Base-by-base conservation (phyloP, 1,284 basidiomycete species). In the Cystobasidium slooffiae region DNA sequence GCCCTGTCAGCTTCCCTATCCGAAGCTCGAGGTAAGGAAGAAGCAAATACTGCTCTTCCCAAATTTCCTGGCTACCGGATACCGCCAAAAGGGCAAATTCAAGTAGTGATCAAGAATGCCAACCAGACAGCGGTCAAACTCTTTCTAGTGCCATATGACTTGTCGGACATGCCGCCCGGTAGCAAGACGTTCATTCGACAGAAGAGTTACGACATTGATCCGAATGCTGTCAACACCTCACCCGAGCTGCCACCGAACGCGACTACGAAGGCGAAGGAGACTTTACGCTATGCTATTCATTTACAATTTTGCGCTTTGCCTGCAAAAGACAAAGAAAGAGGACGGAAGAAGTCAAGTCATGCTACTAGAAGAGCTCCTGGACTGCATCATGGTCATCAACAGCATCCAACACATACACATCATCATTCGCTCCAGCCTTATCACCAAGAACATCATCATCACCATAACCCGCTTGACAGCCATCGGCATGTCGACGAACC, bases 131-230 rank as follows among this genome's bases (percentile, higher is more conserved):
- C 85, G 0, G 78, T 85, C 78, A 85, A 86, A 78, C 83, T 84
- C 10, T 86, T 86, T 74, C 78, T 86, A 1, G 78, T 86, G 3
- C 84, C 85, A 0, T 86, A 86, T 76, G 85, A 86, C 75, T 79
- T 86, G 10, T 78, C 81, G 4, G 77, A 79, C 6, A 79, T 86
- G 67, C 79, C 79, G 0, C 43, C 65, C 6, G 81, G 80, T 7
- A 75, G 78, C 0, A 79, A 80, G 58, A 80, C 80, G 1, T 80
- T 81, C 66, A 41, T 81, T 0, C 76, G 80, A 9, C 80, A 81
- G 37, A 82, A 83, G 46, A 78, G 75, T 55, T 81, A 79, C 65
- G 75, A 76, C 24, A 77, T 80, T 20, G 75, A 51, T 68, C 68
- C 77, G 64, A 47, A 59, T 69, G 44, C 41, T 51, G 12, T n/a